phyloP scores from a whole-genome alignment of 2,329 filamentous ascomycete species.

The Diaporthe caulivora region DNA sequence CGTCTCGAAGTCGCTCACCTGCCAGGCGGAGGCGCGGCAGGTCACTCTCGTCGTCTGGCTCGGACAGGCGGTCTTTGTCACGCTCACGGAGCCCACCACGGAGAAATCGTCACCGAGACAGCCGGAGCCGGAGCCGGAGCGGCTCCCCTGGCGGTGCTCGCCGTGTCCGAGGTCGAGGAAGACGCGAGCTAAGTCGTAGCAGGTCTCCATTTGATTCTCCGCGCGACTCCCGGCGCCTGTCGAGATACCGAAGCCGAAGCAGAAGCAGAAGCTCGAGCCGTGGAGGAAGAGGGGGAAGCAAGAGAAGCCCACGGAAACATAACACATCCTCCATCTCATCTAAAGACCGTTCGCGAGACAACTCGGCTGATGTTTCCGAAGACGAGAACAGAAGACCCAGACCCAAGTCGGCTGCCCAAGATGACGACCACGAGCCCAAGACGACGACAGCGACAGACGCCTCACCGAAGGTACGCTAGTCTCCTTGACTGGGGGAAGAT shows the following conservation, averaged over 20 bases:
- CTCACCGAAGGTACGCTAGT: conserved; percentile 47
- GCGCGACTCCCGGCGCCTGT: conserved; percentile 40
- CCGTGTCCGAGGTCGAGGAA: conserved; percentile 33
- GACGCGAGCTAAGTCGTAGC: conserved; percentile 41
- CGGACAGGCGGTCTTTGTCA: conserved; percentile 52
- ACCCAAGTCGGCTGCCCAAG: conserved; percentile 49
- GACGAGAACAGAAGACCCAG: conserved; percentile 54
- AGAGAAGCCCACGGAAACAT: conserved; percentile 53
- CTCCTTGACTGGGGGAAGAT: conserved; percentile 48
- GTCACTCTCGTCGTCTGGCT: conserved; percentile 53
- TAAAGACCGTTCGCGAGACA: conserved; percentile 62
- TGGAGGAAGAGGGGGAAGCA: conserved; percentile 38
- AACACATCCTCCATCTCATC: conserved; percentile 66
- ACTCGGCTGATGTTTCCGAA: conserved; percentile 69
- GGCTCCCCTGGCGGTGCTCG: conserved; percentile 33
- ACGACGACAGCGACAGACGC: conserved; percentile 37
- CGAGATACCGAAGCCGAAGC: conserved; percentile 38
- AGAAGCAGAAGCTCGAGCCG: conserved; percentile 36
- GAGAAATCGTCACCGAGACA: conserved; percentile 50
- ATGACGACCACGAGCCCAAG: conserved; percentile 44
- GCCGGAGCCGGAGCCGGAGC: conserved; percentile 48
- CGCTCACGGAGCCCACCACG: conserved; percentile 49
- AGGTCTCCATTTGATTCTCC: conserved; percentile 37
- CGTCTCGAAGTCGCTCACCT: conserved; percentile 61
- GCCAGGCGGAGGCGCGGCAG: conserved; percentile 55